A percentile compares a stretch with the other conserved stretches of the same genome.
phyloP scores from a whole-genome alignment of 306 rosid species.

The Dicorynia guianensis region DNA sequence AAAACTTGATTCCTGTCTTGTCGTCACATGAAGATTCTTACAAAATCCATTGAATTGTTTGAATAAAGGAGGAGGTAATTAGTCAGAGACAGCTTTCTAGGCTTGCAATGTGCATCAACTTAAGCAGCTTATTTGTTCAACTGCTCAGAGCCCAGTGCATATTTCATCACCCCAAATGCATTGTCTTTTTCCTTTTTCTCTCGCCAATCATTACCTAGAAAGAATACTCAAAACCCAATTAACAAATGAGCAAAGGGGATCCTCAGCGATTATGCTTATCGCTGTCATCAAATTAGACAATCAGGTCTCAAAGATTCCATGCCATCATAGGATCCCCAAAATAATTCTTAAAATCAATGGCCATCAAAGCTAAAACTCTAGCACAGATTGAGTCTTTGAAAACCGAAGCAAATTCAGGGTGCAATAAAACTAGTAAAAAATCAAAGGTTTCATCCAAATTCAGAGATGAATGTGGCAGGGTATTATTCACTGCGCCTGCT shows the following conservation, averaged over 20 bases:
- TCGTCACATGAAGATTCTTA: too few species aligned
- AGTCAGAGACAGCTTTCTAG: conserved; percentile 98
- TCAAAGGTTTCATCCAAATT: too few species aligned
- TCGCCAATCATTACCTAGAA: too few species aligned
- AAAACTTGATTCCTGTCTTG: too few species aligned
- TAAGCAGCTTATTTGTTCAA: conserved; percentile 31
- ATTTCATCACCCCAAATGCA: conserved; percentile 43
- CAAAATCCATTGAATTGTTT: too few species aligned
- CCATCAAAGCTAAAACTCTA: background rate
- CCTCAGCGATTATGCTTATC: conserved; percentile 90
- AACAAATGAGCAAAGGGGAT: background rate
- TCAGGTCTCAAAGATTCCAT: conserved; percentile 99
- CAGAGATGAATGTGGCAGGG: conserved; percentile 59
- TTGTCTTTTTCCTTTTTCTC: background rate
- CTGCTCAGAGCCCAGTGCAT: conserved; percentile 99
- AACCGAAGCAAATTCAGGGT: too few species aligned
- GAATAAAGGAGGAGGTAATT: background rate
- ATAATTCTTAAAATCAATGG: background rate
- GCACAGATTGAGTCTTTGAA: background rate
- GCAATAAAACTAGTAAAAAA: background rate
- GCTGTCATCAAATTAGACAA: conserved; percentile 72
- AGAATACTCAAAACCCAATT: fast-evolving
- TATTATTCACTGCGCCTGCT: conserved; percentile 78
- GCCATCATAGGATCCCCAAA: conserved; percentile 88
- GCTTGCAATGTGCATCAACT: conserved; percentile 82